Base-by-base conservation (phyloP, 371 early-diverging fungal species). In the Mucor irregularis region DNA sequence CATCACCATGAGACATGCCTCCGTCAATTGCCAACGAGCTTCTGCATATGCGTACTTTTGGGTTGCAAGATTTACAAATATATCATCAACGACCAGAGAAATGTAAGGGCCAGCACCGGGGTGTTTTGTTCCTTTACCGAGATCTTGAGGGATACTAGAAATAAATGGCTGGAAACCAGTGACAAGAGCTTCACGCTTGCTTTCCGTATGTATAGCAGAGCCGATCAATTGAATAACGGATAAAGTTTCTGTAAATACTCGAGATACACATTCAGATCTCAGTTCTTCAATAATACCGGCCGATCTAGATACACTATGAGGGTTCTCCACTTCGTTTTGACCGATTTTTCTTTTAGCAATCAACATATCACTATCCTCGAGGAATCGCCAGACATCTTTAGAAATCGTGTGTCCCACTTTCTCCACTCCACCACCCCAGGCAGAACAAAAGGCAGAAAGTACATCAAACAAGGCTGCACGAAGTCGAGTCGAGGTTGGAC, bases 71-170 rank as follows among this genome's bases (percentile, higher is more conserved):
- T 85, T 88, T 24, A 90, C 66, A 50, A 95, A 89, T 25, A 96
- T 83, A 31, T 82, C 67, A 46, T 96, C 94, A 17, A 95, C 58
- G 10, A 93, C 87, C 62, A 91, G 89, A 3, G 79, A 69, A 11
- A 94, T 72, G 66, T 91, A 98, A 0, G 96, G 96, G 8, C 68
- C 69, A 13, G 91, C 71, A 11, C 95, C 96, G 3, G 88, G 86
- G 16, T 69, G 54, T 28, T 89, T 83, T 43, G 85, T 80, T 16
- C 65, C 70, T 14, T 74, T 73, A 51, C 91, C 92, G 17, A 90
- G 68, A 16, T 78, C 69, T 9, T 33, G 3, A 9, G 87, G 87
- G 5, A 88, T 71, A 14, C 88, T 75, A 1, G 82, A 78, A 2
- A 78, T 73, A 24, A 61, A 28, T 26, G 68, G 35, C 42, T 56